Conservation (phyloP, 148 eudicot species). For the Fagopyrum homotropicum region DNA sequence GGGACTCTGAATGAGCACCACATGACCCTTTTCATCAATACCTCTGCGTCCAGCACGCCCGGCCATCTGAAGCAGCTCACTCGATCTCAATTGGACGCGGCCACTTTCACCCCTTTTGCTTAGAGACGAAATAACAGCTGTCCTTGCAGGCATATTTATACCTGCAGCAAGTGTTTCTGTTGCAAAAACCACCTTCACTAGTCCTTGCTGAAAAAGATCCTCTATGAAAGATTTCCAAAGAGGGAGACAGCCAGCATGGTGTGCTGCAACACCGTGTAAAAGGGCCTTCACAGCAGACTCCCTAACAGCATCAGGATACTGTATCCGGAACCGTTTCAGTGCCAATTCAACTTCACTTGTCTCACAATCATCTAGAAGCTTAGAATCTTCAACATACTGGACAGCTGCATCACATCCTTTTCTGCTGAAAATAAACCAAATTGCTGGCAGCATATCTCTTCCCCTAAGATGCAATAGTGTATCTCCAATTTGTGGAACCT, state of each 20-base stretch:
- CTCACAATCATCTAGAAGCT: conserved; percentile 84
- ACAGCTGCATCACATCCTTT: conserved; percentile 99
- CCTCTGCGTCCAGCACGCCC: conserved; percentile 99
- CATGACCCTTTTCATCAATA: conserved; percentile 90
- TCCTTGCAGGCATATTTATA: conserved; percentile 98
- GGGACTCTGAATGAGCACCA: conserved; percentile 83
- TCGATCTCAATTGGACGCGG: conserved; percentile 61
- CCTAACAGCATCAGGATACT: conserved; percentile 96
- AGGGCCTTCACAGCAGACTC: conserved; percentile 81
- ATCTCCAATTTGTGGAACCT: conserved; percentile 95
- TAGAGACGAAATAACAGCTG: conserved; percentile 89
- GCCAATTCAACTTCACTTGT: conserved; percentile 82
- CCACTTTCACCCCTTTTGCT: conserved; percentile 92
- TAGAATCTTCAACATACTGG: conserved; percentile 73
- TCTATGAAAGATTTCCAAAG: conserved; percentile 95
- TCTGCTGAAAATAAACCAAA: conserved; percentile 98
- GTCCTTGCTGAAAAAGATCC: conserved; percentile 88
- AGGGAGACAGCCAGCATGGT: conserved; percentile 99
- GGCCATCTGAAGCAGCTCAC: conserved; percentile 97
- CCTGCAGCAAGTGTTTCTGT: conserved; percentile 99
- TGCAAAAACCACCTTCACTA: conserved; percentile 93
- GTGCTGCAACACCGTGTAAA: conserved; percentile 83
- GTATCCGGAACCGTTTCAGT: conserved; percentile 64
- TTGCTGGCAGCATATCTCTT: conserved; percentile 90
- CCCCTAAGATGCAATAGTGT: conserved; percentile 72